These are phyloP conservation scores for Colletotrichum gigasporum DNA, from an alignment of 2,329 filamentous ascomycete genomes.

Conservation along the genomic window DNA sequence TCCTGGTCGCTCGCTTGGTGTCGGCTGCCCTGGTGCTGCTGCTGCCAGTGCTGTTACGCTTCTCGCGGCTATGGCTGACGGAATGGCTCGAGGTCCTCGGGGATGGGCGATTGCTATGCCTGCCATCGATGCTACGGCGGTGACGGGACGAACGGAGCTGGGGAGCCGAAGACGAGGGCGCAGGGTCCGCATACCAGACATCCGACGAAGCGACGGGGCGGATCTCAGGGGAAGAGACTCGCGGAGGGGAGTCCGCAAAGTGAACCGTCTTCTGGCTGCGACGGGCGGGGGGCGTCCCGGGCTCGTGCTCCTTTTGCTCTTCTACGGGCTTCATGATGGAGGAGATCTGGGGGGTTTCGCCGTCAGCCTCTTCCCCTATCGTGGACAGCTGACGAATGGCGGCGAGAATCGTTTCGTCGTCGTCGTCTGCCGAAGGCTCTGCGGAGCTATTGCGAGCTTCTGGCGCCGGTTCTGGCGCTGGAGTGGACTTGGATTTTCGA, in stretches of 20 bases:
- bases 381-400: background rate
- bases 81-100: conserved; percentile 4
- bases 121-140: conserved; percentile 11
- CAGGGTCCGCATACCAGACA: background rate
- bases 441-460: background rate
- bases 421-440: background rate
- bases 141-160: conserved; percentile 5
- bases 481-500: background rate
- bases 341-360: background rate
- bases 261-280: conserved; percentile 30
- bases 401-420: no score
- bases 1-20: conserved; percentile 10
- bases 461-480: background rate
- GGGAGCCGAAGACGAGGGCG: background rate
- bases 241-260: conserved; percentile 22
- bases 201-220: background rate
- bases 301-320: background rate
- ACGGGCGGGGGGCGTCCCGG: conserved; percentile 16
- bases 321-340: background rate
- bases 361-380: conserved; percentile 9
- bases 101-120: background rate
- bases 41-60: conserved; percentile 9
- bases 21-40: conserved; percentile 13
- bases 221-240: background rate
- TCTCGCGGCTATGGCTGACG: conserved; percentile 11